A percentile compares a stretch with the other conserved stretches of the same genome.
Evolutionary conservation across 2,329 filamentous ascomycete genomes (phyloP).

Genomic region (Elsinoe necatrix): DNA sequence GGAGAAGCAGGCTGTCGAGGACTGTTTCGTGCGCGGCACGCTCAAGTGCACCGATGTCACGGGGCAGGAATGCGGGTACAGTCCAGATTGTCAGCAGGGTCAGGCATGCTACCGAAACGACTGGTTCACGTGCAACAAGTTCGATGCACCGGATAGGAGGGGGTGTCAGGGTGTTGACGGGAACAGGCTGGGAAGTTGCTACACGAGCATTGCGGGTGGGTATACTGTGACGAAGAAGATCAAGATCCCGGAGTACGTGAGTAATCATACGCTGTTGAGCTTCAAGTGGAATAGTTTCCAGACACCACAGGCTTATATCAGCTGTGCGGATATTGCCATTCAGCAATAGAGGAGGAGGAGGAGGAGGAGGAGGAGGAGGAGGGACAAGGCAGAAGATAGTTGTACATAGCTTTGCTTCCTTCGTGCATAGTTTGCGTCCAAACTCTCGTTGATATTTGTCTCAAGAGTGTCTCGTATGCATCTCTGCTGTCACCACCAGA

Average conservation of each 20-base stretch:
- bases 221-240: constrained; percentile 12
- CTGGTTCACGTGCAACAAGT: constrained; percentile 12
- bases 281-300: constrained; percentile 11
- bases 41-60: constrained; percentile 8
- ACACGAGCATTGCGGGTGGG: neutral
- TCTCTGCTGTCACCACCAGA: neutral
- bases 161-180: constrained; percentile 10
- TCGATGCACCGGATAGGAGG: constrained; percentile 1
- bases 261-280: constrained; percentile 4
- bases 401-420: neutral
- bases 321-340: constrained; percentile 10
- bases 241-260: constrained; percentile 6
- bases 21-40: constrained; percentile 9
- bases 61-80: constrained; percentile 2
- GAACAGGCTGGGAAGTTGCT: constrained; percentile 2
- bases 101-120: constrained; percentile 4
- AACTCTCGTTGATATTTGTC: too few relatives aligned
- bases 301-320: constrained; percentile 10
- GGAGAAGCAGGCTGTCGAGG: constrained; percentile 9
- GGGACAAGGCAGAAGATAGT: too few relatives aligned
- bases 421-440: neutral
- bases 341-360: neutral
- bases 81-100: neutral
- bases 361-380: neutral
- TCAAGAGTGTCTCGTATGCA: too few relatives aligned